These are phyloP conservation scores for Calocybe gangraenosa DNA, from an alignment of 768 basidiomycete species.

Conservation along the genomic window DNA sequence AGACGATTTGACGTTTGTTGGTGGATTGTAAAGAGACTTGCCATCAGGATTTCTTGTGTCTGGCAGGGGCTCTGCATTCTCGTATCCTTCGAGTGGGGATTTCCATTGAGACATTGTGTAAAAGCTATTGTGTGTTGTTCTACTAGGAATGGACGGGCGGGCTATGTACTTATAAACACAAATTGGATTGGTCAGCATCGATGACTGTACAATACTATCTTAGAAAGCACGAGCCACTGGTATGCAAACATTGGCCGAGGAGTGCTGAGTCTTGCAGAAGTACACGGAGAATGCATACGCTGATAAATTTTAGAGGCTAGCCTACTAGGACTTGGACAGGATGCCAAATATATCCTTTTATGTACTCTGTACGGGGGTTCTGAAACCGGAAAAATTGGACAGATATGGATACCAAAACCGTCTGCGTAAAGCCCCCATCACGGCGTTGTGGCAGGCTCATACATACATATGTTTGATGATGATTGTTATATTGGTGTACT, in stretches of 20 bases:
- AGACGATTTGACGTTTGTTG: constrained; percentile 36
- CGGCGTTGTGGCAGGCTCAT: too few species aligned
- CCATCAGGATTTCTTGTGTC: constrained; percentile 46
- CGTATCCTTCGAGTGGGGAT: constrained; percentile 35
- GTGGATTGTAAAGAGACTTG: constrained; percentile 50
- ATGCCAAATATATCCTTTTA: not conserved
- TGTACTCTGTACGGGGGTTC: too few species aligned
- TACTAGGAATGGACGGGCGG: not conserved
- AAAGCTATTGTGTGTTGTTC: not conserved
- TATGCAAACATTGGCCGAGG: too few species aligned
- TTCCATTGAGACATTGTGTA: constrained; percentile 15
- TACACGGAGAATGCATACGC: too few species aligned
- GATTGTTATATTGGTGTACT: too few species aligned
- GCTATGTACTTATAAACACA: not conserved
- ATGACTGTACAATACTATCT: constrained; percentile 3
- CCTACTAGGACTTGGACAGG: not conserved
- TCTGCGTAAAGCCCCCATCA: too few species aligned
- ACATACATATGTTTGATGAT: too few species aligned
- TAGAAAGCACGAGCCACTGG: not conserved
- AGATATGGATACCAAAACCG: too few species aligned
- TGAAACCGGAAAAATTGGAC: too few species aligned
- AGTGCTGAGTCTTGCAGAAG: too few species aligned
- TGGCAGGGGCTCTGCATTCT: constrained; percentile 38
- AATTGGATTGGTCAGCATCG: constrained; percentile 4
- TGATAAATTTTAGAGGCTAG: too few species aligned